Percentiles rank a stretch among this genome's conserved stretches.
Evolutionary conservation across 768 basidiomycete species (phyloP).

Genomic region (Mycena epipterygia): DNA sequence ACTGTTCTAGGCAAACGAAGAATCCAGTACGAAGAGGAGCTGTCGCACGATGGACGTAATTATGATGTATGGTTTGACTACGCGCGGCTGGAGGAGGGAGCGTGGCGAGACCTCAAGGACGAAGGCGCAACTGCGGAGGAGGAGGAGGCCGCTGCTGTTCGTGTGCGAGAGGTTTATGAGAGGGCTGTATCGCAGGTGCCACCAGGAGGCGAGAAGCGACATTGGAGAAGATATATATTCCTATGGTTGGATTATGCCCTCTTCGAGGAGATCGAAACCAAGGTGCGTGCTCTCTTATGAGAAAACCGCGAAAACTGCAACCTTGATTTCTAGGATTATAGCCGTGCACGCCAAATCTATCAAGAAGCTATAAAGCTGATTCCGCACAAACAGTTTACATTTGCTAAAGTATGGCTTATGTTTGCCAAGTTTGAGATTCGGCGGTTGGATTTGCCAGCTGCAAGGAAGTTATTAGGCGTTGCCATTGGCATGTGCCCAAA

Average conservation of each 20-base stretch:
- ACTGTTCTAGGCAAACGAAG: slow-evolving; percentile 98
- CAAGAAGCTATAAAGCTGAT: slow-evolving; percentile 90
- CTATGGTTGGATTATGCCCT: slow-evolving; percentile 96
- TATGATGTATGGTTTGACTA: slow-evolving; percentile 99
- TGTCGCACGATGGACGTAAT: slow-evolving; percentile 90
- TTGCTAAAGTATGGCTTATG: slow-evolving; percentile 95
- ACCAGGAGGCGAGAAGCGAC: slow-evolving; percentile 92
- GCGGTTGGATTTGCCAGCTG: slow-evolving; percentile 82
- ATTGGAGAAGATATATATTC: slow-evolving; percentile 93
- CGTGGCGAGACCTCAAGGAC: slow-evolving; percentile 79
- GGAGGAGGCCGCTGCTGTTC: slow-evolving; percentile 67
- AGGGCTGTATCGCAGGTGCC: slow-evolving; percentile 96
- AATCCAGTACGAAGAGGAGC: slow-evolving; percentile 98
- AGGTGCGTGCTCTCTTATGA: slow-evolving; percentile 63
- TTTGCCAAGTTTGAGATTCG: slow-evolving; percentile 95
- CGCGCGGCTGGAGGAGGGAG: slow-evolving; percentile 91
- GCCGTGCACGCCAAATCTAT: slow-evolving; percentile 91
- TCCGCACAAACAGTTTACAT: slow-evolving; percentile 97
- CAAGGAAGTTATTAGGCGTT: slow-evolving; percentile 90
- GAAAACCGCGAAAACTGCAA: neutral
- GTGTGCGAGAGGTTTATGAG: slow-evolving; percentile 95
- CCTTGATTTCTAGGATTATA: slow-evolving; percentile 72
- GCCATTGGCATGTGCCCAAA: slow-evolving; percentile 98
- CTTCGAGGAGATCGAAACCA: slow-evolving; percentile 96
- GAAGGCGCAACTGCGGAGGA: slow-evolving; percentile 83